Percentiles rank a stretch among this genome's conserved stretches.
Evolutionary conservation across 495 filamentous ascomycete species (phyloP).

Genomic region (Aspergillus nanangensis): DNA sequence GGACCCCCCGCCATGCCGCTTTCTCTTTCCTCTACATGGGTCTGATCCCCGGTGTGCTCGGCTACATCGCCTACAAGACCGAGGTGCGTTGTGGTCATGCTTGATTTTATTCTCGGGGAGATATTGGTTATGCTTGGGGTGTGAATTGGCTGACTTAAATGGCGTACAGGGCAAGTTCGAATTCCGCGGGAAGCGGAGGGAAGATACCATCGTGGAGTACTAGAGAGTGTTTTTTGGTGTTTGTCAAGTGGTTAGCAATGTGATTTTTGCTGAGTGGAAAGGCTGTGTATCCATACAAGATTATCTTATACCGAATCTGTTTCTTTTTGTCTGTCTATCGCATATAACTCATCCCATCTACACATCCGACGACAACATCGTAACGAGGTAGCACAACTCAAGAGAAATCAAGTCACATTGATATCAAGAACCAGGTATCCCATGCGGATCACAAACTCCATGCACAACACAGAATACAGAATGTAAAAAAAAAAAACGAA

Average conservation of each 20-base stretch:
- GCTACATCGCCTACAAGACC: slow-evolving; percentile 65
- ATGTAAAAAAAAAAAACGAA: neutral
- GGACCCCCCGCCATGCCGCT: slow-evolving; percentile 77
- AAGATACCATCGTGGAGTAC: slow-evolving; percentile 73
- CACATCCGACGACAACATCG: neutral
- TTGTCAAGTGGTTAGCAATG: neutral
- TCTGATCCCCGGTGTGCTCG: slow-evolving; percentile 63
- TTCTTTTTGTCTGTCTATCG: too few species aligned
- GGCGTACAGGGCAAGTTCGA: slow-evolving; percentile 73
- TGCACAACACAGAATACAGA: slow-evolving; percentile 2
- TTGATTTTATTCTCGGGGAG: neutral
- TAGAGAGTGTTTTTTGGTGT: slow-evolving; percentile 30
- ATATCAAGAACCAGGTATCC: slow-evolving; percentile 11
- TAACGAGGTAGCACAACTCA: neutral
- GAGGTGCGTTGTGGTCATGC: slow-evolving; percentile 60
- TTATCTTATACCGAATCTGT: neutral
- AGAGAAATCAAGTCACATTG: slow-evolving; percentile 2
- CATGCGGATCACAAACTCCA: slow-evolving; percentile 12
- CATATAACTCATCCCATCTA: slow-evolving; percentile 1
- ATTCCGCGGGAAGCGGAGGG: slow-evolving; percentile 79
- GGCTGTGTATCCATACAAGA: too few species aligned
- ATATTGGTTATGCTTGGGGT: neutral
- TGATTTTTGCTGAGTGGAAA: too few species aligned
- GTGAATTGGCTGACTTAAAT: slow-evolving; percentile 11
- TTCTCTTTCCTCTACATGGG: slow-evolving; percentile 70